phyloP scores from a whole-genome alignment of 371 early-diverging fungal species.

The Chytridium lagenaria region DNA sequence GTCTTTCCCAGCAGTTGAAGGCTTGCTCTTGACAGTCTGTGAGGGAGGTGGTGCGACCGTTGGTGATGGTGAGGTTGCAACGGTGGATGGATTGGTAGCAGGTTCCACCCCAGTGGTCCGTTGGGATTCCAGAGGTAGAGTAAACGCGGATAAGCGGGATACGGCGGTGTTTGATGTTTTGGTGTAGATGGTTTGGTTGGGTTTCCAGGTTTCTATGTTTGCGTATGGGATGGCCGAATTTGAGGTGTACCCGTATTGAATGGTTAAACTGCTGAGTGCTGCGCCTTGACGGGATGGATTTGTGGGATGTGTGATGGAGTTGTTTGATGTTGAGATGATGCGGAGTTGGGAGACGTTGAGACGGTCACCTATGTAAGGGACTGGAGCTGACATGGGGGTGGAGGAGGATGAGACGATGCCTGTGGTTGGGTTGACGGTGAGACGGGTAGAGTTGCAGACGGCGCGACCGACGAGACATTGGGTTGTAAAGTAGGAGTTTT shows the following conservation, averaged over 20 bases:
- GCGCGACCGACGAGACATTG: neutral
- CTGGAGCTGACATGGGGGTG: neutral
- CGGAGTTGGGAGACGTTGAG: neutral
- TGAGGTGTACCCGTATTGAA: slow-evolving; percentile 9
- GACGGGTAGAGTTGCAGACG: neutral
- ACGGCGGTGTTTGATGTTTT: neutral
- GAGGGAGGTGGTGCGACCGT: slow-evolving; percentile 1
- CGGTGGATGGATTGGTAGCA: slow-evolving; percentile 10
- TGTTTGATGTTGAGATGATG: neutral
- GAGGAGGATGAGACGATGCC: neutral
- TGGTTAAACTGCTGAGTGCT: neutral
- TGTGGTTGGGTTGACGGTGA: neutral
- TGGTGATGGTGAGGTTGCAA: slow-evolving; percentile 13
- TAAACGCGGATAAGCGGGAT: neutral
- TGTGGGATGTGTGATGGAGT: neutral
- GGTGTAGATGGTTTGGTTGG: neutral
- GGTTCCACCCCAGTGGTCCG: slow-evolving; percentile 4
- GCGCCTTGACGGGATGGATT: neutral
- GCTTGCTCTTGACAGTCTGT: neutral
- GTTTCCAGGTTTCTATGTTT: neutral
- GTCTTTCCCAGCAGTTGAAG: slow-evolving; percentile 13
- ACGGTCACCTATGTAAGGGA: neutral
- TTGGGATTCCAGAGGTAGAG: neutral
- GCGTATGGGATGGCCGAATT: neutral
- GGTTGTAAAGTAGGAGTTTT: neutral